phyloP scores from a whole-genome alignment of 2,329 filamentous ascomycete species.

The Parastagonospora nodorum region DNA sequence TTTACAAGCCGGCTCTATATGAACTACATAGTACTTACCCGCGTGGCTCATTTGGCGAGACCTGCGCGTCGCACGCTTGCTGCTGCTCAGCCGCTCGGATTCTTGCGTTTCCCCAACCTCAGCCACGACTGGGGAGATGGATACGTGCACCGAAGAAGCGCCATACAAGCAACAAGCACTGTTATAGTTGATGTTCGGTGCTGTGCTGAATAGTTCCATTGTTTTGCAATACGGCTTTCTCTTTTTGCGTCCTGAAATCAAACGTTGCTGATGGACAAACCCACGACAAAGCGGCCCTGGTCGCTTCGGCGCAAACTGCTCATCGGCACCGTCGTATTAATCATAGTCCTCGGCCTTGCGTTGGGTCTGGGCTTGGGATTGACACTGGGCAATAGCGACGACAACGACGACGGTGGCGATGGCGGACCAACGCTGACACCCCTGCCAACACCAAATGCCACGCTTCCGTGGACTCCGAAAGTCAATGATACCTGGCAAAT shows the following conservation, averaged over 20 bases:
- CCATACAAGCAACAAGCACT: too few relatives aligned
- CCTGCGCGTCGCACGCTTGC: neutral
- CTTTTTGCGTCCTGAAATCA: too few relatives aligned
- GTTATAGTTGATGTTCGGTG: too few relatives aligned
- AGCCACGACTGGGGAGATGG: too few relatives aligned
- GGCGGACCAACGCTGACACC: conserved; percentile 27
- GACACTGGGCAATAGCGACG: conserved; percentile 36
- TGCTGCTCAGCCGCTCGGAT: too few relatives aligned
- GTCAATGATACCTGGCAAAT: conserved; percentile 66
- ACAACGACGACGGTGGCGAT: conserved; percentile 27
- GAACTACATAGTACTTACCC: conserved; percentile 8
- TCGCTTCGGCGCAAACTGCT: conserved; percentile 33
- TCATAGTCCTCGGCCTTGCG: conserved; percentile 52
- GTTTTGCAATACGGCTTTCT: too few relatives aligned
- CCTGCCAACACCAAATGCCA: conserved; percentile 31
- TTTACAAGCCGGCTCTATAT: conserved; percentile 10
- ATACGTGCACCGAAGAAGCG: too few relatives aligned
- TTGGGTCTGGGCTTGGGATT: conserved; percentile 64
- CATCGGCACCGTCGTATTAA: conserved; percentile 18
- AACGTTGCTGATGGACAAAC: neutral
- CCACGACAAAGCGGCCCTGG: conserved; percentile 13
- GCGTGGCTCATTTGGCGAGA: conserved; percentile 1
- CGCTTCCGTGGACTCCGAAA: conserved; percentile 57
- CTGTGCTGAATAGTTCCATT: too few relatives aligned
- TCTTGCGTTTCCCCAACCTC: too few relatives aligned